A percentile compares a stretch with the other conserved stretches of the same genome.
Evolutionary conservation across 2,329 filamentous ascomycete genomes (phyloP).

Genomic region (Tolypocladium amazonense): DNA sequence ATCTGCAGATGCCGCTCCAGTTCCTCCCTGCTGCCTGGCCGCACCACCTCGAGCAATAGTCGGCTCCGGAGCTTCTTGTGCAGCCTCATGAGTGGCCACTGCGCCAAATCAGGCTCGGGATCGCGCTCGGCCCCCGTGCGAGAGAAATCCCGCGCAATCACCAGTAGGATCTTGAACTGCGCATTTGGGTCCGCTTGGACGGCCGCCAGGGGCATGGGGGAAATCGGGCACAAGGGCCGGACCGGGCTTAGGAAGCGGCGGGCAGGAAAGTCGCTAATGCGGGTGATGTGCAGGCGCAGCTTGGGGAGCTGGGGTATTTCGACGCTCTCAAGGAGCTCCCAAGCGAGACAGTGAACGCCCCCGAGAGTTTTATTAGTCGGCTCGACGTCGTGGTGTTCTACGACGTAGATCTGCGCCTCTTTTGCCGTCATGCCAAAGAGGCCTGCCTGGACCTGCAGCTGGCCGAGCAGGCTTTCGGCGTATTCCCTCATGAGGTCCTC

Average conservation of each 20-base stretch:
- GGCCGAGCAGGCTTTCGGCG: conserved; percentile 8
- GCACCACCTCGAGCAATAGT: conserved; percentile 13
- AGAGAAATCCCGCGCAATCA: conserved; percentile 15
- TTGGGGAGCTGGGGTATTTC: conserved; percentile 7
- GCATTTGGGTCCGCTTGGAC: conserved; percentile 9
- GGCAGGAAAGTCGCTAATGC: conserved; percentile 13
- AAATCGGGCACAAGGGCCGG: background rate
- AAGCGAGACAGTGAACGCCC: conserved; percentile 16
- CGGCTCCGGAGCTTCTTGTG: conserved; percentile 15
- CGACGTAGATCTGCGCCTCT: conserved; percentile 13
- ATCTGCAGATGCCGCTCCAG: conserved; percentile 11
- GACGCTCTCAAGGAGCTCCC: conserved; percentile 16
- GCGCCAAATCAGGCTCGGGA: conserved; percentile 17
- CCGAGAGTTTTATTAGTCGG: background rate
- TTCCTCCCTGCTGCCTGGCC: conserved; percentile 14
- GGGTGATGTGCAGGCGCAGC: conserved; percentile 12
- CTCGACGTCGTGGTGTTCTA: conserved; percentile 12
- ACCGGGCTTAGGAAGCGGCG: conserved; percentile 1
- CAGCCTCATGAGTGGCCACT: conserved; percentile 17
- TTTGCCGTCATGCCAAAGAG: conserved; percentile 5
- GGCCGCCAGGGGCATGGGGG: conserved; percentile 7
- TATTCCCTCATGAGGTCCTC: conserved; percentile 12
- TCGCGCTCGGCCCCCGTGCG: conserved; percentile 13
- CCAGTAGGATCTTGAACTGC: conserved; percentile 14
- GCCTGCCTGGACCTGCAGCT: conserved; percentile 7